Percentiles rank a stretch among this genome's conserved stretches.
These are phyloP conservation scores for Sporobolomyces roseus DNA, from an alignment of 768 basidiomycete genomes.

Conservation along the genomic window DNA sequence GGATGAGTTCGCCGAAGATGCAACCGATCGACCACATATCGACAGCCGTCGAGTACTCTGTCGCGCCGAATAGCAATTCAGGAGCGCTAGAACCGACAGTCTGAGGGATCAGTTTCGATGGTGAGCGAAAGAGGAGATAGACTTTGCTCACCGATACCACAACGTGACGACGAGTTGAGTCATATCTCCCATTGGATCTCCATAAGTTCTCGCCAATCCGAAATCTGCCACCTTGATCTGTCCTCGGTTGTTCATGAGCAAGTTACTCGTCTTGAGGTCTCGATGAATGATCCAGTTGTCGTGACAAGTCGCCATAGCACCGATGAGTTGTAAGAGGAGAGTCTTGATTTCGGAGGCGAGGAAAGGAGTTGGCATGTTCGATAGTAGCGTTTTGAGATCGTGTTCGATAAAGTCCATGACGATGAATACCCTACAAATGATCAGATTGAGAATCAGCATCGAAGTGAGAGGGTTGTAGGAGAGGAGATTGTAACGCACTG, in stretches of 20 bases:
- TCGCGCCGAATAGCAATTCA: constrained; percentile 88
- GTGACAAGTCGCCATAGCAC: constrained; percentile 90
- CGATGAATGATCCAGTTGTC: constrained; percentile 96
- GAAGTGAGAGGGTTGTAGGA: background rate
- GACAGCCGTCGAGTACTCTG: constrained; percentile 87
- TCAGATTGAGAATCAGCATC: background rate
- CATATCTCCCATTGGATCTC: constrained; percentile 93
- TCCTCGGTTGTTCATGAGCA: constrained; percentile 98
- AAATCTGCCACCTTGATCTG: constrained; percentile 99
- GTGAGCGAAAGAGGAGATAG: background rate
- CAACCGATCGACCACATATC: constrained; percentile 99
- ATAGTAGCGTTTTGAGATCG: constrained; percentile 92
- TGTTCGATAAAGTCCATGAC: constrained; percentile 89
- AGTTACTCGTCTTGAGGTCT: constrained; percentile 93
- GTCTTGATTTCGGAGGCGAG: constrained; percentile 98
- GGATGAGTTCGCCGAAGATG: constrained; percentile 91
- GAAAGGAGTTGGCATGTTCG: constrained; percentile 92
- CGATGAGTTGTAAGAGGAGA: constrained; percentile 83
- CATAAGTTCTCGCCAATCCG: constrained; percentile 89
- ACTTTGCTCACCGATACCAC: constrained; percentile 95
- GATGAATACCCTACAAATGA: constrained; percentile 74
- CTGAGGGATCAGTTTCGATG: constrained; percentile 5
- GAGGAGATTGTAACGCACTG: constrained; percentile 66
- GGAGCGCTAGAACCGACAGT: constrained; percentile 68
- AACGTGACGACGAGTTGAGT: constrained; percentile 97